Percentiles rank a stretch among this genome's conserved stretches.
Evolutionary conservation across 129 eudicot species (phyloP).

Genomic region (Artemisia argyi): DNA sequence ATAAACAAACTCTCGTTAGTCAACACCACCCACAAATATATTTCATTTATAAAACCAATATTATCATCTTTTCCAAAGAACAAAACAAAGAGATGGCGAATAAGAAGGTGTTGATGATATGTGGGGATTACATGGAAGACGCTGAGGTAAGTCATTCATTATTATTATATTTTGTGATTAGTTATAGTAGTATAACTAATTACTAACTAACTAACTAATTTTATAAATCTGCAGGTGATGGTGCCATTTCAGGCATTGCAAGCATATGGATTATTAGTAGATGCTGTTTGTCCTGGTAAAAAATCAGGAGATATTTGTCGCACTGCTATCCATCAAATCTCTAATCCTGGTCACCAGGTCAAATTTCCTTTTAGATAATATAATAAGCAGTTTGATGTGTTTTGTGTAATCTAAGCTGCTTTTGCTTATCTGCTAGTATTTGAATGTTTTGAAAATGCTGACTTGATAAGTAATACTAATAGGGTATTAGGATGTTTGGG

Average conservation of each 20-base stretch:
- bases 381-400: too few species aligned
- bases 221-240: constrained; percentile 59
- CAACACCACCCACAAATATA: too few species aligned
- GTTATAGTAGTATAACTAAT: neutral
- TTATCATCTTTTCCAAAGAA: neutral
- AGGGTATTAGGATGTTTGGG: too few species aligned
- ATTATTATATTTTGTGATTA: neutral
- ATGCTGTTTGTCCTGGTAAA: constrained; percentile 95
- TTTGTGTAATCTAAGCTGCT: too few species aligned
- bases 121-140: constrained; percentile 97
- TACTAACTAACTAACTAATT: neutral
- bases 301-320: constrained; percentile 81
- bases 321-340: constrained; percentile 64
- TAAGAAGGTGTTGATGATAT: constrained; percentile 59
- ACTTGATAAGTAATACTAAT: too few species aligned
- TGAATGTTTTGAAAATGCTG: too few species aligned
- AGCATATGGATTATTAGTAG: constrained; percentile 82
- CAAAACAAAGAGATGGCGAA: constrained; percentile 26
- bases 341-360: constrained; percentile 51
- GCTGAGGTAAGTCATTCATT: constrained; percentile 52
- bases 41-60: too few species aligned
- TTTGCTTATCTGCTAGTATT: too few species aligned
- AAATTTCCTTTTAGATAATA: too few species aligned
- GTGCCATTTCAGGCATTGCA: constrained; percentile 93
- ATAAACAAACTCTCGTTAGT: too few species aligned